Evolutionary conservation across 129 eudicot species (phyloP).

Genomic region (Deinandra increscens): DNA sequence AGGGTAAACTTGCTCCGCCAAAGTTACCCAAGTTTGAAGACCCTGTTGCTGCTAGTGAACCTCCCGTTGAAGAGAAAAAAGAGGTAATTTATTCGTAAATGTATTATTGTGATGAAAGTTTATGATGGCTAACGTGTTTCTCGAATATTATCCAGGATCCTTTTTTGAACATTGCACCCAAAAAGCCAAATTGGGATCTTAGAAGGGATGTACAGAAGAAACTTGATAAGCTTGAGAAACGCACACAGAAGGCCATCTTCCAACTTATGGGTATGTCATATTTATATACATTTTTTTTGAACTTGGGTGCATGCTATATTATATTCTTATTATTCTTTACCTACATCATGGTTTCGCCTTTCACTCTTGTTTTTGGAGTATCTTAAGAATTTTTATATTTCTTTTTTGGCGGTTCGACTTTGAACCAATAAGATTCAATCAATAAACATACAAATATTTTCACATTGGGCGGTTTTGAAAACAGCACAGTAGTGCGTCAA

Average conservation of each 20-base stretch:
- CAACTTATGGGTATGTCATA: slow-evolving; percentile 66
- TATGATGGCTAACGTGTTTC: background rate
- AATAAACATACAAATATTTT: too few relatives aligned
- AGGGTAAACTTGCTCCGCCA: slow-evolving; percentile 93
- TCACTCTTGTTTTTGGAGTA: background rate
- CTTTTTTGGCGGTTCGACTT: too few relatives aligned
- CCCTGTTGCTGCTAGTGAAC: slow-evolving; percentile 61
- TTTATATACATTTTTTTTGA: too few relatives aligned
- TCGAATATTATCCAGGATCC: slow-evolving; percentile 62
- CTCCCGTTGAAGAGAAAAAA: slow-evolving; percentile 65
- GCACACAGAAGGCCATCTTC: slow-evolving; percentile 81
- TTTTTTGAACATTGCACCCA: slow-evolving; percentile 92
- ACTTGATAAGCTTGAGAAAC: slow-evolving; percentile 90
- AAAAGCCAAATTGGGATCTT: slow-evolving; percentile 97
- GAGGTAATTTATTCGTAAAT: slow-evolving; percentile 42
- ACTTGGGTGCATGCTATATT: too few relatives aligned
- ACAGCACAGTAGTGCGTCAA: background rate
- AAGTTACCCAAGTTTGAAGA: slow-evolving; percentile 89
- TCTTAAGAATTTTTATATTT: background rate
- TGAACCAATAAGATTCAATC: background rate
- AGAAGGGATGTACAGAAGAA: slow-evolving; percentile 96
- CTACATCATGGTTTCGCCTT: background rate
- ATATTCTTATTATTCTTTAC: background rate
- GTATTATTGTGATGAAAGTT: background rate
- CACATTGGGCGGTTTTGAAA: background rate